Percentiles rank a stretch among this genome's conserved stretches.
These are phyloP conservation scores for Penicillium paradoxum DNA, from an alignment of 495 filamentous ascomycete species.

Conservation along the genomic window DNA sequence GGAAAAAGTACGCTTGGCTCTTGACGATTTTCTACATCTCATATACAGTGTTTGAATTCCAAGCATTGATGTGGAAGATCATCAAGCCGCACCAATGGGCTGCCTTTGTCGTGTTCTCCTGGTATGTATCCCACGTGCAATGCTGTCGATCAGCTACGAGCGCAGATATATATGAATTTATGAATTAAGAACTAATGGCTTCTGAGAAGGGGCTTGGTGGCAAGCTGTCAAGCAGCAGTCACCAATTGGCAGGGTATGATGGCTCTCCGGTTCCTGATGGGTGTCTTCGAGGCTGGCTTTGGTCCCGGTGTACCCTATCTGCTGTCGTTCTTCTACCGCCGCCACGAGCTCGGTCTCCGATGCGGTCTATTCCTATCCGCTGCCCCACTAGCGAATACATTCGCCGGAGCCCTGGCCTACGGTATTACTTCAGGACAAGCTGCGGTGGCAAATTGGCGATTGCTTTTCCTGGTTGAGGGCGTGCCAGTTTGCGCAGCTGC, in stretches of 20 bases:
- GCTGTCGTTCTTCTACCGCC: constrained; percentile 78
- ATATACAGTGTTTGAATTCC: constrained; percentile 61
- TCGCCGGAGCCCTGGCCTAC: constrained; percentile 78
- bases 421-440: constrained; percentile 71
- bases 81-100: constrained; percentile 54
- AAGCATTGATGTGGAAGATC: constrained; percentile 67
- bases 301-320: constrained; percentile 68
- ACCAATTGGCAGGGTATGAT: constrained; percentile 62
- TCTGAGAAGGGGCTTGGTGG: constrained; percentile 47
- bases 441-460: constrained; percentile 66
- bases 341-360: constrained; percentile 71
- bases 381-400: constrained; percentile 76
- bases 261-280: constrained; percentile 62
- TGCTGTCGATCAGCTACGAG: not conserved
- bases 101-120: constrained; percentile 43
- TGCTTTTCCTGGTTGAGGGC: constrained; percentile 82
- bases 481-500: constrained; percentile 66
- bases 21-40: constrained; percentile 73
- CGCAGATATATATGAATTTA: not conserved
- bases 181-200: constrained; percentile 2
- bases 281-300: constrained; percentile 60
- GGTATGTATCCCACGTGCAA: constrained; percentile 29
- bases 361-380: constrained; percentile 72
- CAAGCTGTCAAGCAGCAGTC: constrained; percentile 56
- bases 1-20: constrained; percentile 61